These are phyloP conservation scores for Fraxinus cuspidata DNA, from an alignment of 257 asterid genomes.

Conservation along the genomic window DNA sequence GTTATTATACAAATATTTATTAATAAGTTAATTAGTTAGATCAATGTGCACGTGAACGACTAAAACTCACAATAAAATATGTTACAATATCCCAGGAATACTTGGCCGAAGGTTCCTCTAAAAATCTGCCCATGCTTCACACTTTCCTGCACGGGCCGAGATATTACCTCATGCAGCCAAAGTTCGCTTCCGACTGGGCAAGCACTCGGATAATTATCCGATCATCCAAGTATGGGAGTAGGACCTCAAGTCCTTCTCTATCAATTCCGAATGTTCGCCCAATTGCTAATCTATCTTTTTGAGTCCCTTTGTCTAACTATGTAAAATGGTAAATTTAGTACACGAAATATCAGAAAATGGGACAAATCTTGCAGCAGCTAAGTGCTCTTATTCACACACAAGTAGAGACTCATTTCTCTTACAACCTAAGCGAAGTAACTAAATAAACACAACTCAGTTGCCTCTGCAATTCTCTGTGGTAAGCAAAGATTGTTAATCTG, in stretches of 20 bases:
- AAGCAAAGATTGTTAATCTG: too few species aligned
- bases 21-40: too few species aligned
- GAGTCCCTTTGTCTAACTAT: conserved; percentile 10
- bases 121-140: too few species aligned
- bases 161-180: conserved; percentile 20
- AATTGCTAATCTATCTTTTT: too few species aligned
- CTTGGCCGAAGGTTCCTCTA: too few species aligned
- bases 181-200: conserved; percentile 13
- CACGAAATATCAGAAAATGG: conserved; percentile 27
- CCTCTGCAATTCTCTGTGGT: neutral
- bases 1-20: too few species aligned
- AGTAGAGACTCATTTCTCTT: neutral
- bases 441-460: neutral
- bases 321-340: conserved; percentile 9
- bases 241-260: too few species aligned
- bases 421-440: conserved; percentile 1
- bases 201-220: conserved; percentile 18
- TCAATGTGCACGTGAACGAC: too few species aligned
- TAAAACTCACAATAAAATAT: too few species aligned
- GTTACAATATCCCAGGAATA: too few species aligned
- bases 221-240: neutral
- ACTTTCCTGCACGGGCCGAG: too few species aligned
- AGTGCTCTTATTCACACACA: conserved; percentile 9
- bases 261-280: too few species aligned
- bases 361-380: conserved; percentile 32